phyloP scores from a whole-genome alignment of 208 protist genomes.

The Leishmania arabica region DNA sequence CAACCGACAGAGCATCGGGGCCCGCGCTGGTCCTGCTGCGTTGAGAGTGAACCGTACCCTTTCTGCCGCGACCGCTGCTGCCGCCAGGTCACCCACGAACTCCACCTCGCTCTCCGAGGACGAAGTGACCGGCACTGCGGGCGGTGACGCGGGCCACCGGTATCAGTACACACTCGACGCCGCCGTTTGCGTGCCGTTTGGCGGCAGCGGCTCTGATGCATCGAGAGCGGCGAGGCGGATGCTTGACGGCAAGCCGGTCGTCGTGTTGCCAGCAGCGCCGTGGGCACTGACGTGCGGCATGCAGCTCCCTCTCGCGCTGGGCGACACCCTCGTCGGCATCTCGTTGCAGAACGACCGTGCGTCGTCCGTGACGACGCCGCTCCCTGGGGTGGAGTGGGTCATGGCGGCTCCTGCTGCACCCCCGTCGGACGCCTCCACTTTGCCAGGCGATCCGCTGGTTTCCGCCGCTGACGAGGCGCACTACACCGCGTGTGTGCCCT shows the following conservation, averaged over 20 bases:
- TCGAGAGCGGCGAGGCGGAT: constrained; percentile 11
- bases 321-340: constrained; percentile 55
- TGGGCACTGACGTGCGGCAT: constrained; percentile 47
- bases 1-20: constrained; percentile 28
- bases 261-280: constrained; percentile 23
- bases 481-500: constrained; percentile 22
- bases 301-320: constrained; percentile 42
- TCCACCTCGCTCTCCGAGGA: constrained; percentile 29
- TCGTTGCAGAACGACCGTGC: constrained; percentile 50
- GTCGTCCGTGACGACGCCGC: constrained; percentile 20
- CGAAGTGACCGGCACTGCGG: not conserved
- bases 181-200: constrained; percentile 22
- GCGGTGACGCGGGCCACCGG: not conserved
- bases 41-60: constrained; percentile 21
- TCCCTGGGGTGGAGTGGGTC: constrained; percentile 31
- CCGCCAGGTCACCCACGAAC: constrained; percentile 21
- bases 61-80: not conserved
- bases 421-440: not conserved
- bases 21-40: constrained; percentile 23
- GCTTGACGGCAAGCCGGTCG: constrained; percentile 10
- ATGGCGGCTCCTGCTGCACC: not conserved
- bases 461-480: not conserved
- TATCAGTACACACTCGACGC: constrained; percentile 33
- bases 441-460: not conserved
- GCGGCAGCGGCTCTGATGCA: not conserved